Conservation (phyloP, 2,329 filamentous ascomycete species). For the Westerdykella sp. region DNA sequence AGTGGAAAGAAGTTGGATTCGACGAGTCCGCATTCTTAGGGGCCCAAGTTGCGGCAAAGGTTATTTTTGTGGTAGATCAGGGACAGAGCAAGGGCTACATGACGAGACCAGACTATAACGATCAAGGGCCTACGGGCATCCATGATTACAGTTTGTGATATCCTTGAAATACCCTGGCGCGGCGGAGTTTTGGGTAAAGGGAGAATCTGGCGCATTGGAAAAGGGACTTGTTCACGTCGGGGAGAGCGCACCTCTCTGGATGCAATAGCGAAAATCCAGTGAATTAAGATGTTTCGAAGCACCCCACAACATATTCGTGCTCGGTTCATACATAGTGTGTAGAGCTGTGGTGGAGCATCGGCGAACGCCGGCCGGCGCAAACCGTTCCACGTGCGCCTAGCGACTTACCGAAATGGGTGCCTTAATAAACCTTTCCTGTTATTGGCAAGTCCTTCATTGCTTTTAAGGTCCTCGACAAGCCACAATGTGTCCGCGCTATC, state of each 20-base stretch:
- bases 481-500: conserved; percentile 2
- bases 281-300: background rate
- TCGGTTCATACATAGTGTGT: conserved; percentile 3
- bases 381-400: conserved; percentile 2
- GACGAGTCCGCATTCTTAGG: conserved; percentile 86
- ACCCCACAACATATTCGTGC: too few relatives aligned
- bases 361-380: conserved; percentile 13
- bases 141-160: conserved; percentile 46
- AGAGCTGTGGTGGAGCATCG: conserved; percentile 5
- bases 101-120: conserved; percentile 62
- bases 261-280: background rate
- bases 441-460: conserved; percentile 4
- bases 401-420: conserved; percentile 3
- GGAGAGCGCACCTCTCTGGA: background rate
- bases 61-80: conserved; percentile 63
- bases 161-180: conserved; percentile 12
- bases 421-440: conserved; percentile 9
- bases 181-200: conserved; percentile 12
- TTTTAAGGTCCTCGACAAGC: conserved; percentile 12
- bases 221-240: background rate
- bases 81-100: conserved; percentile 63
- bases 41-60: conserved; percentile 76
- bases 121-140: conserved; percentile 58
- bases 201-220: conserved; percentile 2
- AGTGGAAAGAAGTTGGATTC: conserved; percentile 71